Conservation (phyloP, 192 early-diverging fungal species). For the Helicostylum pulchrum region DNA sequence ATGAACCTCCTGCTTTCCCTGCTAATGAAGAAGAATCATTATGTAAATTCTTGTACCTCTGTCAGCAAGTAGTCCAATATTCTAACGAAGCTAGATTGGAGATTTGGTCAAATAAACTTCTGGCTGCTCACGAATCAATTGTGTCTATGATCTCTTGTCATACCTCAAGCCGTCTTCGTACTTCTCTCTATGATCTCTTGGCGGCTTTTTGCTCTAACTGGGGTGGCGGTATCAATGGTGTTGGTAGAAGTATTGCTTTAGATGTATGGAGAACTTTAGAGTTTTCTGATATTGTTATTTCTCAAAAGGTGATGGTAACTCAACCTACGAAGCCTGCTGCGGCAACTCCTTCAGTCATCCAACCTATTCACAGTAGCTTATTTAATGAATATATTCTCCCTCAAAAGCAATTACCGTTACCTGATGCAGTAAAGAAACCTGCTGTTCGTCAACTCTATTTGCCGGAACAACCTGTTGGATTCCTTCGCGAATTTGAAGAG, state of each 20-base stretch:
- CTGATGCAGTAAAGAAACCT: not conserved
- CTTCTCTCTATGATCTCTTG: slow-evolving; percentile 72
- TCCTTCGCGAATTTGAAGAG: slow-evolving; percentile 79
- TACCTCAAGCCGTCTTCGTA: slow-evolving; percentile 78
- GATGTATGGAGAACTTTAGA: slow-evolving; percentile 83
- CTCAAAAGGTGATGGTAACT: slow-evolving; percentile 38
- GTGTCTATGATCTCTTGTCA: slow-evolving; percentile 79
- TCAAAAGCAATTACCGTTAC: not conserved
- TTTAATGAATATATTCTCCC: slow-evolving; percentile 11
- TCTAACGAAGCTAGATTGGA: slow-evolving; percentile 65
- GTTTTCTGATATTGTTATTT: slow-evolving; percentile 54
- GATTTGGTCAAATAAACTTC: slow-evolving; percentile 67
- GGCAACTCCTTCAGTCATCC: slow-evolving; percentile 10
- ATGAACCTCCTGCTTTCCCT: slow-evolving; percentile 41
- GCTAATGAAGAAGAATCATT: slow-evolving; percentile 73
- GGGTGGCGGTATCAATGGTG: slow-evolving; percentile 36
- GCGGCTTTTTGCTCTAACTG: slow-evolving; percentile 75
- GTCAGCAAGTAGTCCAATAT: slow-evolving; percentile 73
- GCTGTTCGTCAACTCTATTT: not conserved
- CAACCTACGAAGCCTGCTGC: not conserved
- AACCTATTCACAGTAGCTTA: slow-evolving; percentile 12
- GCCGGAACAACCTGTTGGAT: slow-evolving; percentile 56
- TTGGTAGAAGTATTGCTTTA: slow-evolving; percentile 56
- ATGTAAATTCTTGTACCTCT: slow-evolving; percentile 71
- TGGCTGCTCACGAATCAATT: slow-evolving; percentile 64